Evolutionary conservation across 139 green algal species (phyloP), one percentile per base, ranked within the genome.

Genomic region (Pseudopediastrum boryanum): DNA sequence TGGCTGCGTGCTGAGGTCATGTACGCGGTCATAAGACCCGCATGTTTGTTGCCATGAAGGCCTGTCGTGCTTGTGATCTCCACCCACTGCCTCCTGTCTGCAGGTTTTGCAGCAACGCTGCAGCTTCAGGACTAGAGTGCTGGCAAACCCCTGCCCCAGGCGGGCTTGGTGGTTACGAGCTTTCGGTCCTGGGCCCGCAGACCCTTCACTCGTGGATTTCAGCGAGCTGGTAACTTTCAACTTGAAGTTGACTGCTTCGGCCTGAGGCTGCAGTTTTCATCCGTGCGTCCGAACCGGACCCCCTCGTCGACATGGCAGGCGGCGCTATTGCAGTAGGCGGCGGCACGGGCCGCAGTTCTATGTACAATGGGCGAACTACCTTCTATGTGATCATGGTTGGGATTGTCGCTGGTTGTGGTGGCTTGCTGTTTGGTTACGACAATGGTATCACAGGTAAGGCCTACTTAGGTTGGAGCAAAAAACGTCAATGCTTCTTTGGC

Each of bases 381-480:
- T 72, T 65, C 44, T 36, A 31, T 35, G 62, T 74, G 3, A 68
- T 61, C 21, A 65, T 81, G 43, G 73, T 81, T 23, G 74, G 62
- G 21, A 54, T 81, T 48, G 74, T 81, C 0, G 74, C 74, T 2
- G 74, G 62, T 3, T 66, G 41, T 3, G 74, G 74, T 56, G 74
- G 74, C 43, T 63, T 81, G 36, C 46, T 81, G 19, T 81, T 81
- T 38, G 74, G 74, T 25, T 71, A 64, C 31, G 58, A 72, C 33
- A 72, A 72, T 35, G 73, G 73, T 29, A 72, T 80, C 58, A 80
- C 73, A 10, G 48, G 48, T 16, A 19, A 16, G 48, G n/a, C n/a
- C n/a, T n/a, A n/a, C n/a, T n/a, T n/a, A n/a, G n/a, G n/a, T n/a
- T n/a, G n/a, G n/a, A n/a, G n/a, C n/a, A n/a, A n/a, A n/a, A n/a